Evolutionary conservation across 2,329 filamentous ascomycete species (phyloP).

Genomic region (Mycogone perniciosa): DNA sequence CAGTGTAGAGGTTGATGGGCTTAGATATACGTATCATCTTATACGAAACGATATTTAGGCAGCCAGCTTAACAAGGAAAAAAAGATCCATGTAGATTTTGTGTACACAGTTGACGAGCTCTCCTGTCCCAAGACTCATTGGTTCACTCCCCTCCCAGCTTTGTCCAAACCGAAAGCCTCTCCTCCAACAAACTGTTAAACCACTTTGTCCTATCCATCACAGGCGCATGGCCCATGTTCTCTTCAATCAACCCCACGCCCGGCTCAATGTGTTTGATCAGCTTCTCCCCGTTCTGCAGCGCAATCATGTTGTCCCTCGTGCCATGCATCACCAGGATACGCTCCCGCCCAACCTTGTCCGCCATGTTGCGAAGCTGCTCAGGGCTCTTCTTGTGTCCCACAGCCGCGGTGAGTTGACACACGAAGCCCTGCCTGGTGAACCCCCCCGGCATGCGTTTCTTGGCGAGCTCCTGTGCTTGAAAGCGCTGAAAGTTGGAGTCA

Average conservation of each 20-base stretch:
- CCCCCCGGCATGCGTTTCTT: conserved; percentile 57
- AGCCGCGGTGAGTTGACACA: conserved; percentile 71
- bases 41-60: not conserved
- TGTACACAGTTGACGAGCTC: not conserved
- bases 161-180: conserved; percentile 47
- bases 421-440: conserved; percentile 62
- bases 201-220: conserved; percentile 64
- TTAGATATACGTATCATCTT: not conserved
- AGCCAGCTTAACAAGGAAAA: not conserved
- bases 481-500: conserved; percentile 72
- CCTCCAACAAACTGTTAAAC: conserved; percentile 59
- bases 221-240: conserved; percentile 69
- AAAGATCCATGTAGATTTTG: too few relatives aligned
- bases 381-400: conserved; percentile 72
- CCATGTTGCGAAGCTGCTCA: conserved; percentile 58
- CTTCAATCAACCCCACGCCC: conserved; percentile 54
- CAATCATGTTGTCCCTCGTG: conserved; percentile 70
- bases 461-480: conserved; percentile 69
- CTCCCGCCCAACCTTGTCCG: conserved; percentile 61
- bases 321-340: conserved; percentile 76
- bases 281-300: conserved; percentile 60
- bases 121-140: not conserved
- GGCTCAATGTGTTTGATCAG: conserved; percentile 61
- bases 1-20: not conserved
- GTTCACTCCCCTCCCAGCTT: conserved; percentile 27